Evolutionary conservation across 2,329 filamentous ascomycete species (phyloP).

Genomic region (Fusarium armeniacum): DNA sequence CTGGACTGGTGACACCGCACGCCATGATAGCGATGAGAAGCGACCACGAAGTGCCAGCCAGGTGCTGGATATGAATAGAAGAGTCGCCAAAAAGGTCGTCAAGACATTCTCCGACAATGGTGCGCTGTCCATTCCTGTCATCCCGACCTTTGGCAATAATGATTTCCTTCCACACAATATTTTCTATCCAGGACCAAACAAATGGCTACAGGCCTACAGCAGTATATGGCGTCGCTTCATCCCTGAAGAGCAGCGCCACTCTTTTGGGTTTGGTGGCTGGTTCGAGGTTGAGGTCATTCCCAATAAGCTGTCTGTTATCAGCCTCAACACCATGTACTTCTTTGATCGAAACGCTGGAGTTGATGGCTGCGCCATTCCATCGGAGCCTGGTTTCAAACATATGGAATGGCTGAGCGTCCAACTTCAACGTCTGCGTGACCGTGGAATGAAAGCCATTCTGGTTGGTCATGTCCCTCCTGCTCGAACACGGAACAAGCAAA

Average conservation of each 20-base stretch:
- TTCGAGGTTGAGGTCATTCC: constrained; percentile 95
- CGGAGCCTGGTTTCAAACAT: constrained; percentile 91
- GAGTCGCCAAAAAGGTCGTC: constrained; percentile 81
- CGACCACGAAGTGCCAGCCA: constrained; percentile 81
- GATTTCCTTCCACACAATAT: constrained; percentile 98
- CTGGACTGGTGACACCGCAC: constrained; percentile 92
- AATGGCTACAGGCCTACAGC: constrained; percentile 82
- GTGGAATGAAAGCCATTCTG: constrained; percentile 93
- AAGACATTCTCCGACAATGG: constrained; percentile 77
- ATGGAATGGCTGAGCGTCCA: constrained; percentile 97
- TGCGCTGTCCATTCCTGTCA: constrained; percentile 77
- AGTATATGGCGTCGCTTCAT: constrained; percentile 89
- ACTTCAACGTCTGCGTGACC: constrained; percentile 82
- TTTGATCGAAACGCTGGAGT: constrained; percentile 94
- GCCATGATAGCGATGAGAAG: constrained; percentile 88
- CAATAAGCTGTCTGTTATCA: constrained; percentile 86
- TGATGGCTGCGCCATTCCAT: constrained; percentile 84
- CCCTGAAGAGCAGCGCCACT: constrained; percentile 90
- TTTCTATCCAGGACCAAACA: constrained; percentile 85
- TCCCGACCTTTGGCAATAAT: constrained; percentile 96
- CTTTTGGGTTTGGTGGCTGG: constrained; percentile 94
- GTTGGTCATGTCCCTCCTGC: constrained; percentile 96
- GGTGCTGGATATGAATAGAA: constrained; percentile 82
- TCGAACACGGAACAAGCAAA: constrained; percentile 83
- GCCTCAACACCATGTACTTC: constrained; percentile 96